phyloP scores from a whole-genome alignment of 2,329 filamentous ascomycete species.

The Moelleriella libera region DNA sequence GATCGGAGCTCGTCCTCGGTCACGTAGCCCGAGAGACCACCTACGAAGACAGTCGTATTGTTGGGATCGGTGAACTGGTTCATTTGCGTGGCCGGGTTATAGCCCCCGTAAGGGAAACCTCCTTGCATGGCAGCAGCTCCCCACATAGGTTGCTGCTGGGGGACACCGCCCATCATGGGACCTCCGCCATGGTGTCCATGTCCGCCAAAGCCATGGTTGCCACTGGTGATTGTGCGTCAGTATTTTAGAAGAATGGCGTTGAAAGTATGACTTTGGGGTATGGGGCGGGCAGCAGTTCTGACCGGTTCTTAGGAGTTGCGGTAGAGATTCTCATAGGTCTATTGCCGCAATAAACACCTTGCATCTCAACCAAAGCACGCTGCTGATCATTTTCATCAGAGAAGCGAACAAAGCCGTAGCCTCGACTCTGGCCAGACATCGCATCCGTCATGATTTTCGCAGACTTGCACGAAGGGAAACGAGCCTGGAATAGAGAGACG shows the following conservation, averaged over 20 bases:
- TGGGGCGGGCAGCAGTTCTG: constrained; percentile 8
- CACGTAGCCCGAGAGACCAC: constrained; percentile 91
- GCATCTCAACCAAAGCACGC: constrained; percentile 92
- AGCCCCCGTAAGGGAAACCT: constrained; percentile 25
- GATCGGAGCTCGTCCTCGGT: constrained; percentile 99
- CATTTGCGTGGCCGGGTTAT: constrained; percentile 50
- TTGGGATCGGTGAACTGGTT: constrained; percentile 99
- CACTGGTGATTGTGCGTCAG: constrained; percentile 7
- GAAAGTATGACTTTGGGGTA: no score
- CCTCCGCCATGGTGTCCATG: constrained; percentile 27
- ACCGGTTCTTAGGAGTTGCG: constrained; percentile 88
- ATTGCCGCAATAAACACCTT: constrained; percentile 98
- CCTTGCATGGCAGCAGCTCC: constrained; percentile 17
- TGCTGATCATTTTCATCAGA: constrained; percentile 93
- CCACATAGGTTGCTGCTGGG: constrained; percentile 33
- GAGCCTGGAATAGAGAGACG: constrained; percentile 90
- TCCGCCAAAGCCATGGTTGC: constrained; percentile 24
- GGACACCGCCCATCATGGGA: constrained; percentile 29
- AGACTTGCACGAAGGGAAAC: constrained; percentile 95
- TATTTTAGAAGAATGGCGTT: no score
- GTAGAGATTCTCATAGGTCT: constrained; percentile 97
- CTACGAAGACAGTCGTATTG: constrained; percentile 98
- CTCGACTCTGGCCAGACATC: constrained; percentile 91
- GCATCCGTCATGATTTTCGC: constrained; percentile 99
- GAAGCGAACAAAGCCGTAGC: constrained; percentile 96